Base-by-base conservation (phyloP, 495 filamentous ascomycete species). In the Amphirosellinia nigrospora region DNA sequence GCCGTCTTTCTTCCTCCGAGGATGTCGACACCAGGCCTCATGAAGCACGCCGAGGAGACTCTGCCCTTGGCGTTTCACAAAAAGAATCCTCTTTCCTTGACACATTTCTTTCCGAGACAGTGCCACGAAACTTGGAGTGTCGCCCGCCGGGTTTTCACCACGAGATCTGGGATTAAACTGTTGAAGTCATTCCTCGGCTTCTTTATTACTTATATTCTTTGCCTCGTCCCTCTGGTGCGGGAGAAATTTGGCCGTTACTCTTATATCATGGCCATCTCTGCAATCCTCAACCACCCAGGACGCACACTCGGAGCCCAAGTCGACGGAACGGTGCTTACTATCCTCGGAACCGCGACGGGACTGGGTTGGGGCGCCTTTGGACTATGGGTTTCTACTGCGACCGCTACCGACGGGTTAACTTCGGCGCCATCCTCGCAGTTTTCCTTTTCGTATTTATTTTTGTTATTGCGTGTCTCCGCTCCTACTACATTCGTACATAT, bases 311-410 rank as follows among this genome's bases (percentile, higher is more conserved):
- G 87, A 28, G 81, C 85, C 41, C 86, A 89, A 68, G 75, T 89
- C 58, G 87, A 88, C 70, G 87, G 86, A 16, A 79, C 84, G 9
- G 70, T 83, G 60, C 77, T 87, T 36, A 89, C 87, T 13, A 82
- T 81, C 45, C 16, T 87, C 30, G 87, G 87, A 15, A 85, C 84
- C 2, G 82, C 82, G 28, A 82, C 84, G n/a, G 87, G 87, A n/a
- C 72, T 89, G 28, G 87, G 82, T 1, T 85, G 87, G 80, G 87
- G 87, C 0, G 79, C 80, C 26, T 81, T 88, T 66, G 85, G 85
- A 0, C 75, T 88, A 10, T 84, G 84, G 78, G 70, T 87, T 28
- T 86, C 86, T 46, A 84, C 83, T 21, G 81, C 80, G 43, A 83
- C 85, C 0, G 56, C 75, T 0, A 69, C 77, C 2, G 81, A 5